Evolutionary conservation across 2,329 filamentous ascomycete species (phyloP).

Genomic region (Didymella sp.): DNA sequence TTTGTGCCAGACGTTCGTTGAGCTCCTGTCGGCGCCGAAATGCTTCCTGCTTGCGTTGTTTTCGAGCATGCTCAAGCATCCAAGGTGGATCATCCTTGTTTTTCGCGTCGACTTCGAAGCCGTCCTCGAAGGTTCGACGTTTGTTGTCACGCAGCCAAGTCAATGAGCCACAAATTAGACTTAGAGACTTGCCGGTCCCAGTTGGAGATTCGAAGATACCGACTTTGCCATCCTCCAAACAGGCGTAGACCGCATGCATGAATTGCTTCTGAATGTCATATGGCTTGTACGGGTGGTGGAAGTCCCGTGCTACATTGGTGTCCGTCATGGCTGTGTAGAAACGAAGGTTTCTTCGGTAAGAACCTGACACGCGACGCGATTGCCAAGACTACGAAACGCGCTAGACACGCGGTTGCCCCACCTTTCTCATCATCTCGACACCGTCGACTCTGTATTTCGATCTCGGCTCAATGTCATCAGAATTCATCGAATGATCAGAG

Average conservation of each 20-base stretch:
- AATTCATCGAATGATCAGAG: too few species aligned
- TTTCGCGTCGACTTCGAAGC: conserved; percentile 55
- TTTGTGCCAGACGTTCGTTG: conserved; percentile 71
- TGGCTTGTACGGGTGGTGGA: conserved; percentile 86
- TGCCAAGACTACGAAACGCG: background rate
- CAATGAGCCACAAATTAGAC: conserved; percentile 84
- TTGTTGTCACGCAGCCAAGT: conserved; percentile 92
- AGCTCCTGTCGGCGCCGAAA: conserved; percentile 72
- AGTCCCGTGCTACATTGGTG: conserved; percentile 57
- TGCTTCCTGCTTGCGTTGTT: conserved; percentile 71
- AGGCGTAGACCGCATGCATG: conserved; percentile 82
- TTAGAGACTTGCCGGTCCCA: conserved; percentile 89
- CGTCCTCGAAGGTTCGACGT: conserved; percentile 63
- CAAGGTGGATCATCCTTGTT: conserved; percentile 79
- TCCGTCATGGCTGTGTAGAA: conserved; percentile 25
- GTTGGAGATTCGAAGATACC: conserved; percentile 95
- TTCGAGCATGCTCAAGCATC: conserved; percentile 79
- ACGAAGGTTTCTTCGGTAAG: background rate
- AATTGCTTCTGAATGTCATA: conserved; percentile 89
- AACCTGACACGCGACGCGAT: conserved; percentile 1
- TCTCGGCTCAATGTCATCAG: background rate
- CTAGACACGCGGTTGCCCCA: background rate
- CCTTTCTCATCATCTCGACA: background rate
- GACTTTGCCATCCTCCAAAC: conserved; percentile 79
- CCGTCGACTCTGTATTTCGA: too few species aligned